A percentile compares a stretch with the other conserved stretches of the same genome.
Evolutionary conservation across 345 rosid species (phyloP).

Genomic region (Hibiscus mutabilis): DNA sequence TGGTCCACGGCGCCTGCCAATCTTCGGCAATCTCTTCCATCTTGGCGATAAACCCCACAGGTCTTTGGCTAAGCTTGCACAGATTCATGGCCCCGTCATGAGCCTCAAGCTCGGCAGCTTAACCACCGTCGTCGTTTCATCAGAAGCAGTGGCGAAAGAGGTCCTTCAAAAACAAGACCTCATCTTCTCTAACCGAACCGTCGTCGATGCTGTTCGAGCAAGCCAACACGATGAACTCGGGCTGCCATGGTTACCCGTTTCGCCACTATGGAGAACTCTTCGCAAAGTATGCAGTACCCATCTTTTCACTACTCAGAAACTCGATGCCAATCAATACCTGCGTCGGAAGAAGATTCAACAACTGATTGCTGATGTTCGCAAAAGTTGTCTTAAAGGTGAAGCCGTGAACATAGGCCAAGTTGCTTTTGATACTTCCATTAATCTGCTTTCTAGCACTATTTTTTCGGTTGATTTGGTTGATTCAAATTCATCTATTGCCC

Average conservation of each 20-base stretch:
- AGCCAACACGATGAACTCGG: slow-evolving; percentile 22
- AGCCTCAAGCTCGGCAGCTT: slow-evolving; percentile 31
- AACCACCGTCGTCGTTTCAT: slow-evolving; percentile 36
- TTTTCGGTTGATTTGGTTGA: slow-evolving; percentile 39
- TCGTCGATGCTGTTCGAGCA: slow-evolving; percentile 29
- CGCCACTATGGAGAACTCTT: slow-evolving; percentile 35
- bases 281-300: slow-evolving; percentile 29
- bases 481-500: slow-evolving; percentile 8
- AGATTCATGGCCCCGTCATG: slow-evolving; percentile 35
- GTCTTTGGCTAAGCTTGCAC: slow-evolving; percentile 32
- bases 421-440: slow-evolving; percentile 30
- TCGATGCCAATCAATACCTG: slow-evolving; percentile 26
- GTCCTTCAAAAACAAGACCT: slow-evolving; percentile 37
- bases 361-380: slow-evolving; percentile 20
- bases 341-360: slow-evolving; percentile 23
- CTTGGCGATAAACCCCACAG: slow-evolving; percentile 35
- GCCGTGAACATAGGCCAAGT: slow-evolving; percentile 36
- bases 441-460: slow-evolving; percentile 34
- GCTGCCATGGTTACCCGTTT: slow-evolving; percentile 32
- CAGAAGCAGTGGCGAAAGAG: slow-evolving; percentile 30
- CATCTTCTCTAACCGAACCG: slow-evolving; percentile 22
- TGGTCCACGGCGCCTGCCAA: slow-evolving; percentile 33
- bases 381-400: slow-evolving; percentile 16
- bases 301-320: slow-evolving; percentile 28
- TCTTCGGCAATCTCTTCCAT: slow-evolving; percentile 37